Evolutionary conservation across 2,329 filamentous ascomycete species (phyloP).

Genomic region (Exophiala mesophila): DNA sequence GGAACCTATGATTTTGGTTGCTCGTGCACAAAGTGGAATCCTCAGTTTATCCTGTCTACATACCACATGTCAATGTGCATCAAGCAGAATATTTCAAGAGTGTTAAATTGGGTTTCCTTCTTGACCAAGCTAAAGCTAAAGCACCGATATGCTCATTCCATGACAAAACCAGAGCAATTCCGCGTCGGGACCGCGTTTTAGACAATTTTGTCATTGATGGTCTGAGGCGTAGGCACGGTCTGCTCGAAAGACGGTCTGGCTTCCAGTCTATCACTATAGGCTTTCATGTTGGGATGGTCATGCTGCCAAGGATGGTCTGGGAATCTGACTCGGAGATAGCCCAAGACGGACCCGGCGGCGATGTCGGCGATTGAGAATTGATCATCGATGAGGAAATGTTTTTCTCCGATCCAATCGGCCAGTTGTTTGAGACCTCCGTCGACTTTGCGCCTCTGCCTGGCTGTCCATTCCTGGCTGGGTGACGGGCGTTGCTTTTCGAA

Average conservation of each 20-base stretch:
- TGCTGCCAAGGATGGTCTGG: slow-evolving; percentile 27
- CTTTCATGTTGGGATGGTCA: slow-evolving; percentile 31
- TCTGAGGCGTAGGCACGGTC: slow-evolving; percentile 32
- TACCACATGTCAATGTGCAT: too few species aligned
- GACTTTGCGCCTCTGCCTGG: slow-evolving; percentile 34
- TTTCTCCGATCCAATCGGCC: slow-evolving; percentile 24
- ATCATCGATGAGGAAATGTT: slow-evolving; percentile 31
- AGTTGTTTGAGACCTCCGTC: slow-evolving; percentile 33
- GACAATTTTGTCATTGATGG: slow-evolving; percentile 34
- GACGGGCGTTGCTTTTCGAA: slow-evolving; percentile 33
- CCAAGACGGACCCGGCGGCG: slow-evolving; percentile 32
- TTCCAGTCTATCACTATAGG: slow-evolving; percentile 32
- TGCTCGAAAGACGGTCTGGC: slow-evolving; percentile 31
- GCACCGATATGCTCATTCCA: too few species aligned
- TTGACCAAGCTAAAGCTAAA: too few species aligned
- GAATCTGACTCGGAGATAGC: slow-evolving; percentile 32
- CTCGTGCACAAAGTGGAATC: too few species aligned
- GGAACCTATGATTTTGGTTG: too few species aligned
- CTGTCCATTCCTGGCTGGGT: slow-evolving; percentile 31
- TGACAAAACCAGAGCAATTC: too few species aligned
- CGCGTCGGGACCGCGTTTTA: too few species aligned
- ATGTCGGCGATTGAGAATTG: slow-evolving; percentile 34
- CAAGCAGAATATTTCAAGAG: too few species aligned
- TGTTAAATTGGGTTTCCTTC: too few species aligned
- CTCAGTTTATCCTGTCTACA: too few species aligned